phyloP scores from a whole-genome alignment of 2,329 filamentous ascomycete genomes.

The Tolypocladium pustulatum region DNA sequence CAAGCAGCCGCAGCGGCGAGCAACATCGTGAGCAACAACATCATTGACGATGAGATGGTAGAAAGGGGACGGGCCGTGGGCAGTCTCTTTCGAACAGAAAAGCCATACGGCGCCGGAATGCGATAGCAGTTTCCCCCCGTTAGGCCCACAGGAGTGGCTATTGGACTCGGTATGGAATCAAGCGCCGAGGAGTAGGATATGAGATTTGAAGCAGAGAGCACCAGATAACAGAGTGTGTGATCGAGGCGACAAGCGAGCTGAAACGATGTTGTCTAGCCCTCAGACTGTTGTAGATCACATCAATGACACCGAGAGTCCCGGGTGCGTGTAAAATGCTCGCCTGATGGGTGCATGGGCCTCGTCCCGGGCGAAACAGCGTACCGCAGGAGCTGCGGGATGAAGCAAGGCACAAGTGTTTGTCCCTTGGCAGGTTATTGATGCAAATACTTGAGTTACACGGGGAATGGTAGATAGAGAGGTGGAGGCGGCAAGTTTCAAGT shows the following conservation, averaged over 20 bases:
- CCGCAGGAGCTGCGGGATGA: background rate
- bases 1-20: slow-evolving; percentile 12
- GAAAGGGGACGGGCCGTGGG: background rate
- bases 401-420: background rate
- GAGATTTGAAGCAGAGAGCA: background rate
- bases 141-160: background rate
- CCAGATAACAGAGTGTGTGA: background rate
- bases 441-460: background rate
- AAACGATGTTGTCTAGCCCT: background rate
- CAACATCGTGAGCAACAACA: background rate
- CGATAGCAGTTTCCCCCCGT: background rate
- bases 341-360: background rate
- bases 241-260: background rate
- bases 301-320: background rate
- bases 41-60: background rate
- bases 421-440: background rate
- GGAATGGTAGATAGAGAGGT: background rate
- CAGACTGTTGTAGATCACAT: background rate
- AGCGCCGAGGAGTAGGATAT: background rate
- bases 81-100: background rate
- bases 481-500: background rate
- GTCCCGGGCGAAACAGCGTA: background rate
- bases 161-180: background rate
- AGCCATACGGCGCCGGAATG: background rate
- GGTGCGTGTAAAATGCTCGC: background rate